A percentile compares a stretch with the other conserved stretches of the same genome.
Evolutionary conservation across 2,329 filamentous ascomycete species (phyloP).

Genomic region (Byssoonygena ceratinophila): DNA sequence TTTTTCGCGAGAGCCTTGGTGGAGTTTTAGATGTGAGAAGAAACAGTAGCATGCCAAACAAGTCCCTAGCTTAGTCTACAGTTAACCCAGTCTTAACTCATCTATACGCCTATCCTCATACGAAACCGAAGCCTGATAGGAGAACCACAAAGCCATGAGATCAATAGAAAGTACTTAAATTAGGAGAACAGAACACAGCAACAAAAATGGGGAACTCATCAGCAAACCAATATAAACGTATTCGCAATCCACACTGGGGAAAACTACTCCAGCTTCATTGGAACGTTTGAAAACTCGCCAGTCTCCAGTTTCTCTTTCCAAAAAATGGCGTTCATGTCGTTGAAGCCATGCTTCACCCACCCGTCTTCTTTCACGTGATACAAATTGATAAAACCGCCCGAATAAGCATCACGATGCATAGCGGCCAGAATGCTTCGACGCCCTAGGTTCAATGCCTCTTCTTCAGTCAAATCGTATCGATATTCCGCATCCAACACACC

Average conservation of each 20-base stretch:
- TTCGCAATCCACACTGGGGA: neutral
- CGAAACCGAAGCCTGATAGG: neutral
- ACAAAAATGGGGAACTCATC: neutral
- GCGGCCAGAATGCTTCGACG: slow-evolving; percentile 88
- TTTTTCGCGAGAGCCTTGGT: neutral
- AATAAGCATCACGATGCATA: slow-evolving; percentile 96
- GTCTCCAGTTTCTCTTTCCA: slow-evolving; percentile 98
- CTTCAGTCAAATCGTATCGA: slow-evolving; percentile 71
- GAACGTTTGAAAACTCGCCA: slow-evolving; percentile 96
- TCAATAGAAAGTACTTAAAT: neutral
- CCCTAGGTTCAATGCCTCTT: slow-evolving; percentile 84
- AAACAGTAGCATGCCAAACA: neutral
- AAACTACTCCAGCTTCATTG: slow-evolving; percentile 48
- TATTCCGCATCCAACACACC: slow-evolving; percentile 96
- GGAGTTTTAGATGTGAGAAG: neutral
- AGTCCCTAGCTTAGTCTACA: neutral
- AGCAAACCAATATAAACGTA: neutral
- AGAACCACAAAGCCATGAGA: neutral
- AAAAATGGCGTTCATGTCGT: slow-evolving; percentile 97
- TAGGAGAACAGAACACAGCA: neutral
- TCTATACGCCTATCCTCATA: slow-evolving; percentile 6
- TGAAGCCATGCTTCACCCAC: slow-evolving; percentile 98
- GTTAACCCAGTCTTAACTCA: slow-evolving; percentile 3
- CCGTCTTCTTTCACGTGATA: slow-evolving; percentile 99
- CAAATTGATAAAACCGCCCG: slow-evolving; percentile 94